Percentiles rank a stretch among this genome's conserved stretches.
These are phyloP conservation scores for Olyra latifolia DNA, from an alignment of 176 grass and related monocot species.

Conservation along the genomic window DNA sequence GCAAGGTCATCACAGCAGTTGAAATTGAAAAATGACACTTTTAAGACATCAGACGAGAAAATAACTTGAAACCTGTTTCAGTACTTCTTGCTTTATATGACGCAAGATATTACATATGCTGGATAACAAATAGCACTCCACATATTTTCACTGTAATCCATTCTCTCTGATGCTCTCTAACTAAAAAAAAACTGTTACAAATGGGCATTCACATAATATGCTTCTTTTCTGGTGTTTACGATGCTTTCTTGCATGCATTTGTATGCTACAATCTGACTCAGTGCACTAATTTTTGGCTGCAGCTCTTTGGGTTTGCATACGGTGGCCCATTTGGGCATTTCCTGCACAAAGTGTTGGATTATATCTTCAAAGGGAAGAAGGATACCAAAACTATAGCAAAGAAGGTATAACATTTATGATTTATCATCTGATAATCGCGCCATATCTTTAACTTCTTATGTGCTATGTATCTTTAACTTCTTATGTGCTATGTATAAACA, in stretches of 20 bases:
- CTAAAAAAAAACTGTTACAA: neutral
- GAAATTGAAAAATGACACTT: neutral
- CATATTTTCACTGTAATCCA: neutral
- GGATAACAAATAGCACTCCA: neutral
- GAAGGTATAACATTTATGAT: constrained; percentile 55
- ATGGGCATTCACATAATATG: neutral
- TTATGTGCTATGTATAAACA: constrained; percentile 3
- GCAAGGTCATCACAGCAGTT: neutral
- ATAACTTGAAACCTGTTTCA: neutral
- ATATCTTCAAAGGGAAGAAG: constrained; percentile 87
- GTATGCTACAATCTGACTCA: constrained; percentile 7
- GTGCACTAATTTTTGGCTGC: neutral
- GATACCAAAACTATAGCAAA: constrained; percentile 86
- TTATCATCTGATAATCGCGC: neutral
- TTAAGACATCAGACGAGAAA: neutral
- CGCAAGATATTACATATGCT: neutral
- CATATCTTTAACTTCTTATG: neutral
- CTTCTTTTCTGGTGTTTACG: constrained; percentile 11
- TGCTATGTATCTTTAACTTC: neutral
- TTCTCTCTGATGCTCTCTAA: neutral
- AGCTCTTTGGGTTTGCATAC: constrained; percentile 89
- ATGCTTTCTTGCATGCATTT: constrained; percentile 17
- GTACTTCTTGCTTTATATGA: neutral
- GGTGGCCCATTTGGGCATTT: constrained; percentile 91
- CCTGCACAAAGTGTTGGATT: constrained; percentile 77